Evolutionary conservation across 768 basidiomycete species (phyloP).

Genomic region (Amanita phalloides): DNA sequence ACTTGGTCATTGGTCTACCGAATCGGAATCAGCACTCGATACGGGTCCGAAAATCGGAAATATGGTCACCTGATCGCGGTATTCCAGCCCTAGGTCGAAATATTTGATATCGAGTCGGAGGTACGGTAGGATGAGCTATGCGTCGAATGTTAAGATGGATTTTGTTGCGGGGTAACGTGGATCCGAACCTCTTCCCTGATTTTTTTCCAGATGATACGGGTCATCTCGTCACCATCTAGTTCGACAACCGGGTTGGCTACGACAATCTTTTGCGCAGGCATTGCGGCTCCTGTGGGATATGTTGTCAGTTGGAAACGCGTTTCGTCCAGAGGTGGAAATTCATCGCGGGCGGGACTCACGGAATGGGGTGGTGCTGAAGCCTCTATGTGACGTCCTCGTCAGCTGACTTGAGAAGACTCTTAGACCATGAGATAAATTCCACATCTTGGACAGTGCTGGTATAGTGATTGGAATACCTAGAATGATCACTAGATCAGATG

Average conservation of each 20-base stretch:
- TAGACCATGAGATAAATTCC: not conserved
- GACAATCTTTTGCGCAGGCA: conserved; percentile 50
- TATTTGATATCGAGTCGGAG: conserved; percentile 96
- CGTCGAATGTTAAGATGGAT: conserved; percentile 4
- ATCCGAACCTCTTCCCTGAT: conserved; percentile 78
- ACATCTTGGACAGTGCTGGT: not conserved
- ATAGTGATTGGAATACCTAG: not conserved
- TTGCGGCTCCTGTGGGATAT: not conserved
- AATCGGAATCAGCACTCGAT: not conserved
- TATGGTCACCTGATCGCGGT: conserved; percentile 67
- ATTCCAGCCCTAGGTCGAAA: conserved; percentile 92
- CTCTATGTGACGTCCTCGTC: not conserved
- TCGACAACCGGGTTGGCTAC: conserved; percentile 89
- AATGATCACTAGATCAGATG: not conserved
- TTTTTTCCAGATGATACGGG: conserved; percentile 98
- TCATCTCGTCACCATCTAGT: conserved; percentile 98
- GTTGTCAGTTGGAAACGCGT: not conserved
- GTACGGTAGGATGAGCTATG: conserved; percentile 88
- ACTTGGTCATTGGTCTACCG: conserved; percentile 84
- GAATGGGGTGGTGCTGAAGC: not conserved
- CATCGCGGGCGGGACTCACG: not conserved
- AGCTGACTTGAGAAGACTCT: not conserved
- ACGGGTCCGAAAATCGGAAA: not conserved
- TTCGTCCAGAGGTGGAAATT: no score
- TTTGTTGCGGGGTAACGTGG: not conserved